These are phyloP conservation scores for Filosporella fistucella DNA, from an alignment of 495 filamentous ascomycete genomes.

Conservation along the genomic window DNA sequence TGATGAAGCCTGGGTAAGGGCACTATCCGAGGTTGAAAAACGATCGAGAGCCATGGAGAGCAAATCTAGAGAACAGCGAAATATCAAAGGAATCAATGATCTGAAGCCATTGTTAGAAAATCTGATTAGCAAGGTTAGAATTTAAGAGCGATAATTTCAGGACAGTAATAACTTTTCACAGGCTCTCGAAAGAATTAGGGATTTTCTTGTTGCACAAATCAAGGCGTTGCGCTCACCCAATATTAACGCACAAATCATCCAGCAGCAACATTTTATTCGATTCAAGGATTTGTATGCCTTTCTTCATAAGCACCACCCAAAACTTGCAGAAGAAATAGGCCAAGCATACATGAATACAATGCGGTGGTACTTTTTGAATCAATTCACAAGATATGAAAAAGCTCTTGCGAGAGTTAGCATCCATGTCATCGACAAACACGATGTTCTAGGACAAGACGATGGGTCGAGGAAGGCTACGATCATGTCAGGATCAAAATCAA, in stretches of 20 bases:
- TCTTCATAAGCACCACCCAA: conserved; percentile 69
- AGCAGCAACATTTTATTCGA: conserved; percentile 81
- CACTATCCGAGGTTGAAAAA: conserved; percentile 78
- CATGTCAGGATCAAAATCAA: conserved; percentile 29
- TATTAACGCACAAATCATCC: conserved; percentile 93
- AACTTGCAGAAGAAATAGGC: conserved; percentile 79
- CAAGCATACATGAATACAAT: conserved; percentile 98
- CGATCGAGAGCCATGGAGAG: conserved; percentile 68
- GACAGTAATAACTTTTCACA: conserved; percentile 27
- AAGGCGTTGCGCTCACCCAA: conserved; percentile 88
- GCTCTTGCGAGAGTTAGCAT: conserved; percentile 81
- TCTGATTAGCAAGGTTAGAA: conserved; percentile 69
- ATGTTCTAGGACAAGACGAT: conserved; percentile 78
- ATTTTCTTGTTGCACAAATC: conserved; percentile 90
- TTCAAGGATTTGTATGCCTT: conserved; percentile 87
- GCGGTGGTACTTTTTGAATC: conserved; percentile 94
- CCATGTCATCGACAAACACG: conserved; percentile 75
- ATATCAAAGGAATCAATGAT: conserved; percentile 73
- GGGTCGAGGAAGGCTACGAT: conserved; percentile 51
- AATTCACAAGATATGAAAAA: conserved; percentile 84
- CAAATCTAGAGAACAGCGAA: conserved; percentile 51
- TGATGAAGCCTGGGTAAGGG: conserved; percentile 84
- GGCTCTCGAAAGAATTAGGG: conserved; percentile 90
- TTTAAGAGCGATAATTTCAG: not conserved
- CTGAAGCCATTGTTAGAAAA: conserved; percentile 80